Conservation (phyloP, 2,329 filamentous ascomycete genomes). For the Diaporthe velutina region DNA sequence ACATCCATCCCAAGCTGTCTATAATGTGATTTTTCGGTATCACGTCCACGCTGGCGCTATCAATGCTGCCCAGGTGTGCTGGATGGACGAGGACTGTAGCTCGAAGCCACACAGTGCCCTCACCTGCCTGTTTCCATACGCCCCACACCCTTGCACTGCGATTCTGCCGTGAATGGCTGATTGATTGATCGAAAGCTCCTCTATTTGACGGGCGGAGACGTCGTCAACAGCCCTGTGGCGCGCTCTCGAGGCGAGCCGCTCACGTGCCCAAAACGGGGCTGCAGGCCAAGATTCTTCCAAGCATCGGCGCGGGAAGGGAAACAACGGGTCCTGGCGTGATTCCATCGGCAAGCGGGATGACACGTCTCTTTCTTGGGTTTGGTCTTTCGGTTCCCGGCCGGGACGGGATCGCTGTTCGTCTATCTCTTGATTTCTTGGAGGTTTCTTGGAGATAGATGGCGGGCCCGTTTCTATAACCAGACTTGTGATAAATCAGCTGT, state of each 20-base stretch:
- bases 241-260: not conserved
- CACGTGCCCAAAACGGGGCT: not conserved
- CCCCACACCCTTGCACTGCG: no score
- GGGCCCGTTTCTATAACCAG: not conserved
- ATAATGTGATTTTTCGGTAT: not conserved
- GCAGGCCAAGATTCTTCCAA: slow-evolving; percentile 24
- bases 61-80: not conserved
- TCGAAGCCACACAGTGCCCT: not conserved
- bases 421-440: slow-evolving; percentile 15
- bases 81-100: not conserved
- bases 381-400: not conserved
- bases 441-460: not conserved
- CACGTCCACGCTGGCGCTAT: not conserved
- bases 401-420: slow-evolving; percentile 15
- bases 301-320: slow-evolving; percentile 19
- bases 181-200: not conserved
- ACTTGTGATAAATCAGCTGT: not conserved
- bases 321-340: not conserved
- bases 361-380: slow-evolving; percentile 9
- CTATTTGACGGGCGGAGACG: not conserved
- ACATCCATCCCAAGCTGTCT: not conserved
- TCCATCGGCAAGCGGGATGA: slow-evolving; percentile 8
- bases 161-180: not conserved
- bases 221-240: not conserved
- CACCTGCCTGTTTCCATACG: not conserved